Evolutionary conservation across 345 rosid species (phyloP).

Genomic region (Pistacia vera): DNA sequence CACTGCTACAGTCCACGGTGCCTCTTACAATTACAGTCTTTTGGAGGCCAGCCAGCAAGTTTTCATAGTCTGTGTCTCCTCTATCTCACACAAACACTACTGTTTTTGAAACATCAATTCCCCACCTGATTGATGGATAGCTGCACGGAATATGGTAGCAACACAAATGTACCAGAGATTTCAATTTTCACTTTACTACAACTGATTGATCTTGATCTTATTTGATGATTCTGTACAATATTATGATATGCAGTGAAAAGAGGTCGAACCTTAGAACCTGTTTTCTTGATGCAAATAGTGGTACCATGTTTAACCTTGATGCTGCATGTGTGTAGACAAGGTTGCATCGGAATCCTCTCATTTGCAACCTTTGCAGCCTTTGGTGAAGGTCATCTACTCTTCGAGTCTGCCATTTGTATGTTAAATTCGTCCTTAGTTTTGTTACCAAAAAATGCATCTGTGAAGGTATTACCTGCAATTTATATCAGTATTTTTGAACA

Average conservation of each 20-base stretch:
- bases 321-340: constrained; percentile 61
- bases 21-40: constrained; percentile 65
- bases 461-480: neutral
- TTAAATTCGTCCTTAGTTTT: constrained; percentile 17
- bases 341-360: constrained; percentile 85
- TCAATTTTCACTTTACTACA: neutral
- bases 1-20: constrained; percentile 56
- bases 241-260: neutral
- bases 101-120: constrained; percentile 60
- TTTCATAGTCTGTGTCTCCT: constrained; percentile 75
- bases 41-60: constrained; percentile 72
- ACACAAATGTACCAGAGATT: too few relatives aligned
- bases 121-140: constrained; percentile 88
- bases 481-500: neutral
- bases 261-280: constrained; percentile 79
- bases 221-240: neutral
- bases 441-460: constrained; percentile 5
- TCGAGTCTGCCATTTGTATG: constrained; percentile 49
- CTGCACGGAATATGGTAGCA: constrained; percentile 26
- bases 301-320: constrained; percentile 71
- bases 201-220: neutral
- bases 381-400: constrained; percentile 68
- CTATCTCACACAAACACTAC: constrained; percentile 67
- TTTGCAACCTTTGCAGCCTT: constrained; percentile 61
- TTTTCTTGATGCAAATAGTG: constrained; percentile 77